phyloP scores from a whole-genome alignment of 805 yeast species.

The Metschnikowia santaceciliae region DNA sequence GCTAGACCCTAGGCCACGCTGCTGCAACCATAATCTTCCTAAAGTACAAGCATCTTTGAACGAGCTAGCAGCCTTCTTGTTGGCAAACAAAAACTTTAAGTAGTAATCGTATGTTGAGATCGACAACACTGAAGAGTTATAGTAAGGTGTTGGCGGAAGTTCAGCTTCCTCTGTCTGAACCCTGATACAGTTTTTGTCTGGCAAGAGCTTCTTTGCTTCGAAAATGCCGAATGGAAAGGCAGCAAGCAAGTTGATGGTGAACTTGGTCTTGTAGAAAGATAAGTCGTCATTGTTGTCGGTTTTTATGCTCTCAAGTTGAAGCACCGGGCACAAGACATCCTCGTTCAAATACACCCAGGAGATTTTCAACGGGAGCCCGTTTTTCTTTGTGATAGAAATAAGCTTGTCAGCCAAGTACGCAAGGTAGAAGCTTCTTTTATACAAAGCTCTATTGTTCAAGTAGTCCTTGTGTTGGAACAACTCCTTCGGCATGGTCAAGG shows the following conservation, averaged over 20 bases:
- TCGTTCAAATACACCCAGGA: constrained; percentile 68
- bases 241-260: constrained; percentile 65
- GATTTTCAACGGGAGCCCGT: constrained; percentile 56
- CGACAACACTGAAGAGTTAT: constrained; percentile 76
- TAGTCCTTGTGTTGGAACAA: constrained; percentile 84
- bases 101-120: constrained; percentile 66
- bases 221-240: constrained; percentile 71
- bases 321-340: constrained; percentile 71
- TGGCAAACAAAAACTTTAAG: constrained; percentile 69
- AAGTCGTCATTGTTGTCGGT: constrained; percentile 50
- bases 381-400: constrained; percentile 47
- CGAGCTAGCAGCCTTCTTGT: constrained; percentile 71
- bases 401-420: constrained; percentile 73
- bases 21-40: constrained; percentile 87
- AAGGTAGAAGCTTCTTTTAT: constrained; percentile 83
- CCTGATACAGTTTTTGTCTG: constrained; percentile 79
- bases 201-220: constrained; percentile 70
- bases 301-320: constrained; percentile 55
- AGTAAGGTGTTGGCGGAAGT: constrained; percentile 79
- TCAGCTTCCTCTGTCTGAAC: constrained; percentile 45
- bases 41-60: constrained; percentile 84
- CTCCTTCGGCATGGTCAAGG: constrained; percentile 73
- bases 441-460: constrained; percentile 82
- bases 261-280: constrained; percentile 59
- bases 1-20: constrained; percentile 71